Conservation (phyloP, 257 asterid species). For the Scutellaria barbata region DNA sequence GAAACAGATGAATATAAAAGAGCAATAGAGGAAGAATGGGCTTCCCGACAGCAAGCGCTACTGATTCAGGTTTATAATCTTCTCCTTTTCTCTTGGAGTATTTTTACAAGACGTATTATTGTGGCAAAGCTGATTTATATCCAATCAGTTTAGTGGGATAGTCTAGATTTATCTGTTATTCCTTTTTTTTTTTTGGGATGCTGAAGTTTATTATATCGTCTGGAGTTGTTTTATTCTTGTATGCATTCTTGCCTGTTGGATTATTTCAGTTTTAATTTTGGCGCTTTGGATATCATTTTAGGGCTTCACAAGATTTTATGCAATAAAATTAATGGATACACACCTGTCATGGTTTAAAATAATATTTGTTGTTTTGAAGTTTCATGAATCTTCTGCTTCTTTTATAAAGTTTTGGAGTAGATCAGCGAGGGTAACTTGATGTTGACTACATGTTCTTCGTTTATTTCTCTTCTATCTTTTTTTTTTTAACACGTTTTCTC, state of each 20-base stretch:
- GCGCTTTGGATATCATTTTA: background rate
- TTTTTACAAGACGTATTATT: background rate
- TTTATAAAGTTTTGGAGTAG: background rate
- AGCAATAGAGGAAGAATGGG: slow-evolving; percentile 81
- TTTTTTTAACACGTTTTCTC: background rate
- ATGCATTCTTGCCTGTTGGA: slow-evolving; percentile 2
- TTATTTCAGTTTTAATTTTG: background rate
- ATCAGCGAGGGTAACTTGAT: background rate
- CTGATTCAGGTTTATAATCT: slow-evolving; percentile 65
- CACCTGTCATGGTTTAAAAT: background rate
- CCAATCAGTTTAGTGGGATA: background rate
- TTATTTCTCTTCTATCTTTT: too few relatives aligned
- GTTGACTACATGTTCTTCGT: background rate
- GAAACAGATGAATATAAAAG: slow-evolving; percentile 87
- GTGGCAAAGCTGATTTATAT: slow-evolving; percentile 25
- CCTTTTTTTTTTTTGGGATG: background rate
- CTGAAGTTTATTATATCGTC: background rate
- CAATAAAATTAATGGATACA: background rate
- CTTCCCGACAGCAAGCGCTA: slow-evolving; percentile 66
- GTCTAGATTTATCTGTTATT: background rate
- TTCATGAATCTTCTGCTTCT: background rate
- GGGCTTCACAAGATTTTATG: background rate
- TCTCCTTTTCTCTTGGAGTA: background rate
- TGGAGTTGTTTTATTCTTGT: background rate
- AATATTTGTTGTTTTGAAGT: background rate